Base-by-base conservation (phyloP, 1,139 yeast genomes). In the Suhomyces choctaworum region DNA sequence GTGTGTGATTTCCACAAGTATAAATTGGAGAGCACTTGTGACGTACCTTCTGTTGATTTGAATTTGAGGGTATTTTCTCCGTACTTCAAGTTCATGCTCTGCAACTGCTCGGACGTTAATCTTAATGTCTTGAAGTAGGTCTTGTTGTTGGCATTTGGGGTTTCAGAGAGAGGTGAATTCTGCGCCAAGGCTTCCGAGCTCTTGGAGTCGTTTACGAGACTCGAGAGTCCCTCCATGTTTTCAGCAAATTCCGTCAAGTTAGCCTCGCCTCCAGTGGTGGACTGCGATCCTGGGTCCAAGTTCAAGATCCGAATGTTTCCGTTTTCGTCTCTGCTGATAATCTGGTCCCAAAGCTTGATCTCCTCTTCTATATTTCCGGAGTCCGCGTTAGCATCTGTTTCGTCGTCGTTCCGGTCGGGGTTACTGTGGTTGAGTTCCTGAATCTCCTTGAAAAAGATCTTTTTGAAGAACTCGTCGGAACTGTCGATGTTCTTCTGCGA, bases 101-200 rank as follows among this genome's bases (percentile, higher is more conserved):
- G 77, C 45, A 94, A 69, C 62, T 90, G 97, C 36, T 90, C 97
- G 1, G 96, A 86, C 0, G 97, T 89, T 40, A 94, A 70, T 50
- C 99, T 74, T 38, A 94, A 71, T 0, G 98, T 92, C 56, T 89
- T 90, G 56, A 90, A 94, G 56, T 76, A 87, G 29, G 67, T 60
- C 40, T 64, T 64, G 25, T 68, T 41, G 12, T 19, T 22, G 7
- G 13, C 21, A 7, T 17, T 15, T 31, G 17, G 47, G 41, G 21
- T 43, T 39, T 16, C 21, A 24, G 4, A 20, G 9, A 19, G 20
- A 17, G 16, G n/a, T 10, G 27, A 13, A 21, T 16, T 23, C 6
- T 19, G n/a, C 5, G 10, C 21, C 10, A 28, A 32, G 8, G 22
- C 19, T 10, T 17, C 21, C 5, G 17, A 20, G 11, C 21, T 16